Conservation (phyloP, 2,329 filamentous ascomycete genomes). For the Neobulgaria alba region DNA sequence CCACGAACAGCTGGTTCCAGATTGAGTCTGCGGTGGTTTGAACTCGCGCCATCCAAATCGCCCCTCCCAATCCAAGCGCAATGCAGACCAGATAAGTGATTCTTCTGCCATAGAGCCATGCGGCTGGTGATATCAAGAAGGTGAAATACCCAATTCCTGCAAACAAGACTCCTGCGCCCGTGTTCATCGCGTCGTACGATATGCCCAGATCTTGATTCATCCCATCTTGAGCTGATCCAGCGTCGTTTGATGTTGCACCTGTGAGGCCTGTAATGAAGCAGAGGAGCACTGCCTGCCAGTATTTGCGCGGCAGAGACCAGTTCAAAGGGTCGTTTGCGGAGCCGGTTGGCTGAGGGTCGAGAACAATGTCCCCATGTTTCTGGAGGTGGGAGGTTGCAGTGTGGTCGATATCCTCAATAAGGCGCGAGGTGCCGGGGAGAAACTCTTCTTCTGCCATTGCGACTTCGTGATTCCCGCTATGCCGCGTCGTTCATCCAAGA, state of each 20-base stretch:
- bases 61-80: slow-evolving; percentile 39
- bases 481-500: too few relatives aligned
- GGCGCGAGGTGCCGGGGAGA: slow-evolving; percentile 19
- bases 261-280: slow-evolving; percentile 43
- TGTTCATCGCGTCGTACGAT: slow-evolving; percentile 43
- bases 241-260: slow-evolving; percentile 47
- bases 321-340: slow-evolving; percentile 45
- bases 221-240: slow-evolving; percentile 41
- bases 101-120: slow-evolving; percentile 45
- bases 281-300: slow-evolving; percentile 42
- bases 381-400: slow-evolving; percentile 13
- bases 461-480: too few relatives aligned
- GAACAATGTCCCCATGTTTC: slow-evolving; percentile 36
- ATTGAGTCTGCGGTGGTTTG: slow-evolving; percentile 37
- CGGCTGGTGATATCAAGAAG: slow-evolving; percentile 42
- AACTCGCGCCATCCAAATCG: slow-evolving; percentile 44
- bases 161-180: slow-evolving; percentile 48
- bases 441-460: slow-evolving; percentile 11
- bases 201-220: slow-evolving; percentile 43
- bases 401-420: slow-evolving; percentile 17
- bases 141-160: slow-evolving; percentile 48
- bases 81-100: slow-evolving; percentile 46
- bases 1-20: slow-evolving; percentile 49
- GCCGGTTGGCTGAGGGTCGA: slow-evolving; percentile 44
- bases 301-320: slow-evolving; percentile 39